Percentiles rank a stretch among this genome's conserved stretches.
Conservation (phyloP, 2,329 filamentous ascomycete genomes). For the Microdochium trichocladiopsis region DNA sequence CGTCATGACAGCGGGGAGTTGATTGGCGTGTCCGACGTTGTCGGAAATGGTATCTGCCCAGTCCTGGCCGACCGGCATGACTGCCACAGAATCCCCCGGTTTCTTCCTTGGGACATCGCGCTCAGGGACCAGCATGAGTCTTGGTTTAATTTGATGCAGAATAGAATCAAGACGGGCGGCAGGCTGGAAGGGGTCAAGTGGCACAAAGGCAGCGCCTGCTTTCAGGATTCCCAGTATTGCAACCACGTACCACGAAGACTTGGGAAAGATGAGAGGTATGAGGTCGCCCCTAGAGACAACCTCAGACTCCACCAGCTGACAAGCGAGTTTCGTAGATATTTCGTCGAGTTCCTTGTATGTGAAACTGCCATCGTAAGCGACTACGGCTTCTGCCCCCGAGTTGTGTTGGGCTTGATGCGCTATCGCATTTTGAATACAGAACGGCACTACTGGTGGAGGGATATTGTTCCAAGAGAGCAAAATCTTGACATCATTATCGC, state of each 20-base stretch:
- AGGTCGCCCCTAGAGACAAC: slow-evolving; percentile 4
- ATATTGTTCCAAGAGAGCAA: neutral
- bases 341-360: slow-evolving; percentile 5
- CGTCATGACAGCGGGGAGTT: neutral
- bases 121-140: slow-evolving; percentile 3
- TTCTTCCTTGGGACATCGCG: neutral
- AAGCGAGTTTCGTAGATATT: slow-evolving; percentile 4
- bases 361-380: neutral
- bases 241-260: slow-evolving; percentile 5
- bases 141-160: slow-evolving; percentile 15
- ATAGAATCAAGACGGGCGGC: slow-evolving; percentile 20
- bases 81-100: neutral
- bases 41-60: neutral
- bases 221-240: slow-evolving; percentile 10
- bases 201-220: slow-evolving; percentile 4
- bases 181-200: slow-evolving; percentile 1
- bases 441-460: neutral
- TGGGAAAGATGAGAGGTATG: slow-evolving; percentile 15
- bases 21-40: neutral
- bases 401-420: neutral
- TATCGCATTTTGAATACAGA: neutral
- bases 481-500: neutral
- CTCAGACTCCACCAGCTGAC: neutral
- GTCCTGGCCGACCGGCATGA: neutral
- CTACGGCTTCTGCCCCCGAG: neutral